A percentile compares a stretch with the other conserved stretches of the same genome.
Evolutionary conservation across 2,329 filamentous ascomycete genomes (phyloP).

Genomic region (Fusarium hostae): DNA sequence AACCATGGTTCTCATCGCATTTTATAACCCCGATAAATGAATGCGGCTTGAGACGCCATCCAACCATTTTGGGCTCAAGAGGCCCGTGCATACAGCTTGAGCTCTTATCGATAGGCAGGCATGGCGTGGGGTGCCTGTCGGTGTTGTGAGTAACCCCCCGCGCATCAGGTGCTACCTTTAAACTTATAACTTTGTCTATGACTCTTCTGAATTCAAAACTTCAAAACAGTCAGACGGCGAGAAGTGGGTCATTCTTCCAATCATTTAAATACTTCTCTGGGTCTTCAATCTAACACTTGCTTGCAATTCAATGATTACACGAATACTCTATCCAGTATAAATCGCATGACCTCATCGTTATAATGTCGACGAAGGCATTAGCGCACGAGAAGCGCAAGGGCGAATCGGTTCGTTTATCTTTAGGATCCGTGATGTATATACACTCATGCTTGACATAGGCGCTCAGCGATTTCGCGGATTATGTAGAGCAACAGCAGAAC

Average conservation of each 20-base stretch:
- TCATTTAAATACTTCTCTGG: slow-evolving; percentile 17
- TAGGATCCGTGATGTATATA: not conserved
- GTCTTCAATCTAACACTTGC: not conserved
- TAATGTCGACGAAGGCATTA: slow-evolving; percentile 71
- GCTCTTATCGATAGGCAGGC: slow-evolving; percentile 38
- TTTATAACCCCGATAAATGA: slow-evolving; percentile 33
- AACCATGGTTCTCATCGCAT: not conserved
- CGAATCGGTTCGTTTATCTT: slow-evolving; percentile 72
- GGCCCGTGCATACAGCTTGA: slow-evolving; percentile 22
- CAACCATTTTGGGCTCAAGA: not conserved
- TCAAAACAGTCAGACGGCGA: slow-evolving; percentile 40
- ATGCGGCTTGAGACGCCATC: slow-evolving; percentile 26
- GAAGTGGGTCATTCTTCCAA: slow-evolving; percentile 19
- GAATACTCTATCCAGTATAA: slow-evolving; percentile 39
- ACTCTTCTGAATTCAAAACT: slow-evolving; percentile 36
- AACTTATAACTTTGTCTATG: slow-evolving; percentile 37
- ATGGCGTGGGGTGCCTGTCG: slow-evolving; percentile 9
- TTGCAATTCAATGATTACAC: slow-evolving; percentile 43
- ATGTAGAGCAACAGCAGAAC: slow-evolving; percentile 93
- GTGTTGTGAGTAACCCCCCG: slow-evolving; percentile 41
- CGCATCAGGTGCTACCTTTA: slow-evolving; percentile 19
- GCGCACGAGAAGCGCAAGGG: slow-evolving; percentile 85
- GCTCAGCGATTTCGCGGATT: slow-evolving; percentile 96
- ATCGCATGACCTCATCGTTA: slow-evolving; percentile 45
- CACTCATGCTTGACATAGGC: slow-evolving; percentile 60